phyloP scores from a whole-genome alignment of 2,329 filamentous ascomycete genomes.

The Pseudogymnoascus sp. region DNA sequence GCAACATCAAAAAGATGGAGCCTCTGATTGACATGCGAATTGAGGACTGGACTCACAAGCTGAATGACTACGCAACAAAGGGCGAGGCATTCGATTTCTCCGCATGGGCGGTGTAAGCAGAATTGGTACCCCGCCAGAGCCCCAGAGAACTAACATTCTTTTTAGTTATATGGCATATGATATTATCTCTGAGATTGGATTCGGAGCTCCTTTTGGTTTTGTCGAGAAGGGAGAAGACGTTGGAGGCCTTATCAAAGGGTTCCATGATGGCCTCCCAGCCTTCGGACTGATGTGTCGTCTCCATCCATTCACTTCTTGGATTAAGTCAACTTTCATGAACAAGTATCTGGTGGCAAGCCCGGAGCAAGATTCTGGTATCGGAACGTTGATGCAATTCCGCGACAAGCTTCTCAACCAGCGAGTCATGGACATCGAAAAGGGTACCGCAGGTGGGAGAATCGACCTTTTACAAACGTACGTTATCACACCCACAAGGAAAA shows the following conservation, averaged over 20 bases:
- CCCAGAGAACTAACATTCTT: not conserved
- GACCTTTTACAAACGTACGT: constrained; percentile 46
- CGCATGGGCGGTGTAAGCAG: constrained; percentile 41
- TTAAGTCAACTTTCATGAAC: constrained; percentile 44
- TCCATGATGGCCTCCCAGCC: constrained; percentile 43
- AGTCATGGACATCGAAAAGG: constrained; percentile 38
- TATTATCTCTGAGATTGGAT: constrained; percentile 47
- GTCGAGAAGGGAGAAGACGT: constrained; percentile 44
- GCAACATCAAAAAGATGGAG: constrained; percentile 51
- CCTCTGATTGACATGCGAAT: constrained; percentile 45
- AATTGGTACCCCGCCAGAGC: not conserved
- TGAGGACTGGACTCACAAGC: constrained; percentile 39
- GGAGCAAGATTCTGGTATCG: constrained; percentile 45
- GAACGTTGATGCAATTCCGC: constrained; percentile 48
- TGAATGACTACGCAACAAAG: constrained; percentile 39
- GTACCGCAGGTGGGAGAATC: constrained; percentile 35
- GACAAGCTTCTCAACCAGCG: constrained; percentile 44
- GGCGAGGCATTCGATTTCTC: constrained; percentile 44
- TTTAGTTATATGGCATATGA: constrained; percentile 46
- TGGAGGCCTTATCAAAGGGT: constrained; percentile 44
- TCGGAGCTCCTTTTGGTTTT: constrained; percentile 49
- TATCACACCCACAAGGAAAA: constrained; percentile 9
- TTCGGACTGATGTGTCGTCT: constrained; percentile 45
- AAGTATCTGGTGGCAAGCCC: constrained; percentile 46
- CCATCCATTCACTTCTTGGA: constrained; percentile 45